These are phyloP conservation scores for Saxispiralis lemnorum DNA, from an alignment of 495 filamentous ascomycete species.

Conservation along the genomic window DNA sequence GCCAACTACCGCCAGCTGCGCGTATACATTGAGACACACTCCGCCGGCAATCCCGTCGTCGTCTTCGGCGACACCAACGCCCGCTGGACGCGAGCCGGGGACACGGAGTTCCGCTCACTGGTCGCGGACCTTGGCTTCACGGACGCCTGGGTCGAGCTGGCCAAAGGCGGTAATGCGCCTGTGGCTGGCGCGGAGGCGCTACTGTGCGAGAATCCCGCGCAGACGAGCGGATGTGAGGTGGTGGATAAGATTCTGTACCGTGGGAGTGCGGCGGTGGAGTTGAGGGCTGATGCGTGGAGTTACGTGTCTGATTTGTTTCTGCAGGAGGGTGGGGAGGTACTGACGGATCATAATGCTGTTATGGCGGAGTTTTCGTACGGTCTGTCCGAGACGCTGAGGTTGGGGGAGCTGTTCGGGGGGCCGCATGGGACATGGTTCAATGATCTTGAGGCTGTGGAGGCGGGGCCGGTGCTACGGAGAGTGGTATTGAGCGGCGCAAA, in stretches of 20 bases:
- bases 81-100: conserved; percentile 35
- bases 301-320: conserved; percentile 37
- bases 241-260: conserved; percentile 49
- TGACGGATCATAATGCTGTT: conserved; percentile 47
- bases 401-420: no score
- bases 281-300: conserved; percentile 28
- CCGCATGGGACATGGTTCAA: no score
- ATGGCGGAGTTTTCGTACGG: conserved; percentile 28
- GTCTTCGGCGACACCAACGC: conserved; percentile 44
- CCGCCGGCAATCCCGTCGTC: conserved; percentile 38
- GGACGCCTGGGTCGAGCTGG: conserved; percentile 37
- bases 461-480: no score
- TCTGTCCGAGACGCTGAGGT: no score
- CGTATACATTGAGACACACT: conserved; percentile 34
- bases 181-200: conserved; percentile 21
- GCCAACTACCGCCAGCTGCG: conserved; percentile 38
- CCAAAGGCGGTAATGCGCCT: conserved; percentile 29
- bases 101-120: conserved; percentile 22
- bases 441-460: no score
- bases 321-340: conserved; percentile 32
- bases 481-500: no score
- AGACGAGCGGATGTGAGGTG: conserved; percentile 35
- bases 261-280: conserved; percentile 27
- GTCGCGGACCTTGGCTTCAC: conserved; percentile 27
- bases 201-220: conserved; percentile 34